Conservation (phyloP, 176 grass and related monocot species). For the Carex parvula region DNA sequence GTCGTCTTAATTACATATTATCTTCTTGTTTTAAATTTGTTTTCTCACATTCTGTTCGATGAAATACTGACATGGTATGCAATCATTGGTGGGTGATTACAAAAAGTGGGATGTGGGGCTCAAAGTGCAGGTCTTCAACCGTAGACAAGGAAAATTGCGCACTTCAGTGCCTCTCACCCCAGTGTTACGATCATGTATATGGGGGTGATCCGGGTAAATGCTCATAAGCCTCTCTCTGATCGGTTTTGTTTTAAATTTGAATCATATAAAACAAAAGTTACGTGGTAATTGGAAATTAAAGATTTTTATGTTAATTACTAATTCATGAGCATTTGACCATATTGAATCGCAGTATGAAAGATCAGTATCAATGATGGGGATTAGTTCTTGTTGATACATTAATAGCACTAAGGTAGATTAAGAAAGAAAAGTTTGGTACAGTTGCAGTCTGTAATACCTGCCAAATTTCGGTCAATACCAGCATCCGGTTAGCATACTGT, state of each 20-base stretch:
- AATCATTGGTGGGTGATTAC: neutral
- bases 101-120: conserved; percentile 76
- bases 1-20: neutral
- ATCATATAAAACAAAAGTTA: neutral
- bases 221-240: neutral
- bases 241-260: neutral
- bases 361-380: neutral
- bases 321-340: neutral
- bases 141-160: conserved; percentile 95
- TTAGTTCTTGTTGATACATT: neutral
- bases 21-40: neutral
- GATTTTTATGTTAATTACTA: neutral
- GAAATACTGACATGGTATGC: neutral
- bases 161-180: conserved; percentile 76
- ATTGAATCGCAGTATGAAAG: too few species aligned
- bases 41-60: neutral
- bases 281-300: neutral
- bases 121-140: conserved; percentile 59
- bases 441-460: neutral
- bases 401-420: neutral
- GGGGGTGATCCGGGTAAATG: conserved; percentile 82
- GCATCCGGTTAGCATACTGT: neutral
- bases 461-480: neutral
- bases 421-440: neutral
- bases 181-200: conserved; percentile 80